These are phyloP conservation scores for Fusarium nygamai DNA, from an alignment of 2,329 filamentous ascomycete species.

Conservation along the genomic window DNA sequence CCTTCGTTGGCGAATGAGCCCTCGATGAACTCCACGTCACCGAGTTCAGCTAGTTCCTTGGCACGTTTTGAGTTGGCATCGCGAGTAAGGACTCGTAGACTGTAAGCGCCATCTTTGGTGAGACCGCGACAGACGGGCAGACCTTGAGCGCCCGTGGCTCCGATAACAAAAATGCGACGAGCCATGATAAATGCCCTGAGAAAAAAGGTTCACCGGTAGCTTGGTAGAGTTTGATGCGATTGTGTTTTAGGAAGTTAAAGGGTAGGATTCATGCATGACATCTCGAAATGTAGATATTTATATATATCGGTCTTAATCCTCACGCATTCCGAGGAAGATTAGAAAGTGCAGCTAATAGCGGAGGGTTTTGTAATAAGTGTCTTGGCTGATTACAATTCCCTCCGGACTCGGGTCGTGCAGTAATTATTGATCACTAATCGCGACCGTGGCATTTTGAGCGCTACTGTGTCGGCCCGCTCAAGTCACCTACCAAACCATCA, in stretches of 20 bases:
- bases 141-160: conserved; percentile 19
- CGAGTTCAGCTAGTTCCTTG: background rate
- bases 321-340: background rate
- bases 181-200: background rate
- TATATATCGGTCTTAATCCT: rapidly evolving
- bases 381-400: background rate
- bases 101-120: background rate
- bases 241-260: rapidly evolving
- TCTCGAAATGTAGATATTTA: rapidly evolving
- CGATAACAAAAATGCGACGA: conserved; percentile 10
- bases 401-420: background rate
- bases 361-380: background rate
- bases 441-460: rapidly evolving
- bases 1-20: conserved; percentile 11
- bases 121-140: conserved; percentile 11
- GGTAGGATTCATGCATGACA: background rate
- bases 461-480: background rate
- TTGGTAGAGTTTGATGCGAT: rapidly evolving
- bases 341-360: rapidly evolving
- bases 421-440: background rate
- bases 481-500: rapidly evolving
- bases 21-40: background rate
- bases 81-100: conserved; percentile 14
- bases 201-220: rapidly evolving
- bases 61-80: background rate